phyloP scores from a whole-genome alignment of 257 asterid species.

The Plectranthus barbatus region DNA sequence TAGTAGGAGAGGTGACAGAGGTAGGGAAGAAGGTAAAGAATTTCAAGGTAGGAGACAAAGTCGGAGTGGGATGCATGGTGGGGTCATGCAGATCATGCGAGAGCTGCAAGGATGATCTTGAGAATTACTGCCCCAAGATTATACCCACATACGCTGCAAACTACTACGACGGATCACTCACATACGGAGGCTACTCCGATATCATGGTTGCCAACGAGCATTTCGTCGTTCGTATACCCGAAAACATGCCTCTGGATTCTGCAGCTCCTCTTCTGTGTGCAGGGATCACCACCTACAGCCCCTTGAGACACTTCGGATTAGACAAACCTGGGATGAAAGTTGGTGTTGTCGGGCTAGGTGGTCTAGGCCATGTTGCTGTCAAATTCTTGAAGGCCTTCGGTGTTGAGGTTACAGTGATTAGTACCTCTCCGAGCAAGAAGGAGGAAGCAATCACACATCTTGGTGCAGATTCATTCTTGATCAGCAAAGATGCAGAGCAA shows the following conservation, averaged over 20 bases:
- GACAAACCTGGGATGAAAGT: slow-evolving; percentile 33
- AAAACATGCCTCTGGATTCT: slow-evolving; percentile 25
- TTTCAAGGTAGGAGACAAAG: slow-evolving; percentile 40
- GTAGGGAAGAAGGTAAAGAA: slow-evolving; percentile 35
- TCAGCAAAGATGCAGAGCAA: background rate
- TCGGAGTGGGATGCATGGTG: slow-evolving; percentile 43
- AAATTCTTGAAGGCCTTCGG: slow-evolving; percentile 43
- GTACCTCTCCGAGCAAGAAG: slow-evolving; percentile 24
- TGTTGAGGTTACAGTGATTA: slow-evolving; percentile 26
- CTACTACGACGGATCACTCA: slow-evolving; percentile 20
- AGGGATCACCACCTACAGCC: slow-evolving; percentile 40
- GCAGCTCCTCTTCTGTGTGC: slow-evolving; percentile 42
- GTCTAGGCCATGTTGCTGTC: slow-evolving; percentile 35
- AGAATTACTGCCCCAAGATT: slow-evolving; percentile 27
- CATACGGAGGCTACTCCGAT: slow-evolving; percentile 39
- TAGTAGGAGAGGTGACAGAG: slow-evolving; percentile 44
- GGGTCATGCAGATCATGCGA: slow-evolving; percentile 38
- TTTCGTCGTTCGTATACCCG: slow-evolving; percentile 30
- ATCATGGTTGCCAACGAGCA: slow-evolving; percentile 34
- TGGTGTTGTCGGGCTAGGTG: slow-evolving; percentile 40
- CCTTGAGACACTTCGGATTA: slow-evolving; percentile 25
- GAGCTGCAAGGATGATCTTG: slow-evolving; percentile 24
- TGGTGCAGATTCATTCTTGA: slow-evolving; percentile 34
- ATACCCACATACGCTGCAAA: slow-evolving; percentile 6
- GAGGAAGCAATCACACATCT: slow-evolving; percentile 25